Conservation (phyloP, 306 rosid genomes). For the Glycine latifolia region DNA sequence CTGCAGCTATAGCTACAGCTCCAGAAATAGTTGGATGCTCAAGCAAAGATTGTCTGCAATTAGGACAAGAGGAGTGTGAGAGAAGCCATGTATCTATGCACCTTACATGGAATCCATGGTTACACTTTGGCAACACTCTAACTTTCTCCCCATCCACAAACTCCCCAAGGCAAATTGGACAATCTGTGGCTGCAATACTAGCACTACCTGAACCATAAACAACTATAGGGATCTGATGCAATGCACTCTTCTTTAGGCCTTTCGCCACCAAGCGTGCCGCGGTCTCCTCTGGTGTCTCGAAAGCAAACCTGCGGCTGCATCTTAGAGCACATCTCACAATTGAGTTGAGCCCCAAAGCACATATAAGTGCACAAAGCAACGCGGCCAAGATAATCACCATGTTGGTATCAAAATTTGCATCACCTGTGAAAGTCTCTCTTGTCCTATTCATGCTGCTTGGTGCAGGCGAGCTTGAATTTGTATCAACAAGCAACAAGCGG, state of each 20-base stretch:
- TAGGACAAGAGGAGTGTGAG: constrained; percentile 94
- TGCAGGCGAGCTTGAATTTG: constrained; percentile 43
- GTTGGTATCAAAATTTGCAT: constrained; percentile 81
- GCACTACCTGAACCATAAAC: constrained; percentile 66
- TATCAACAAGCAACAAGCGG: constrained; percentile 61
- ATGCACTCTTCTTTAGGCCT: constrained; percentile 79
- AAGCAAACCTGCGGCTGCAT: constrained; percentile 76
- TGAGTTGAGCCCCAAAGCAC: constrained; percentile 86
- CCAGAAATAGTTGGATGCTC: constrained; percentile 47
- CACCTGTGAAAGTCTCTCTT: constrained; percentile 51
- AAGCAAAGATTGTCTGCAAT: constrained; percentile 83
- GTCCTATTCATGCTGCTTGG: constrained; percentile 49
- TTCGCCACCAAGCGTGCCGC: constrained; percentile 63
- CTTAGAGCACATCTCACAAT: constrained; percentile 82
- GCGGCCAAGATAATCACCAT: constrained; percentile 97
- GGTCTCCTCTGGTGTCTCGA: constrained; percentile 67
- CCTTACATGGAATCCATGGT: constrained; percentile 85
- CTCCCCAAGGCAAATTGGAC: constrained; percentile 95
- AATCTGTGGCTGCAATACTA: constrained; percentile 73
- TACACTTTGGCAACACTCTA: constrained; percentile 80
- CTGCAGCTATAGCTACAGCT: constrained; percentile 33
- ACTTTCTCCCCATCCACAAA: constrained; percentile 79
- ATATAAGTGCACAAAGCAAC: constrained; percentile 86
- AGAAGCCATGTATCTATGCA: constrained; percentile 89
- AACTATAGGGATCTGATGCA: constrained; percentile 76